Evolutionary conservation across 352 stramenopile species (phyloP), one percentile per base, ranked within the genome.

Genomic region (Pythium oligandrum): DNA sequence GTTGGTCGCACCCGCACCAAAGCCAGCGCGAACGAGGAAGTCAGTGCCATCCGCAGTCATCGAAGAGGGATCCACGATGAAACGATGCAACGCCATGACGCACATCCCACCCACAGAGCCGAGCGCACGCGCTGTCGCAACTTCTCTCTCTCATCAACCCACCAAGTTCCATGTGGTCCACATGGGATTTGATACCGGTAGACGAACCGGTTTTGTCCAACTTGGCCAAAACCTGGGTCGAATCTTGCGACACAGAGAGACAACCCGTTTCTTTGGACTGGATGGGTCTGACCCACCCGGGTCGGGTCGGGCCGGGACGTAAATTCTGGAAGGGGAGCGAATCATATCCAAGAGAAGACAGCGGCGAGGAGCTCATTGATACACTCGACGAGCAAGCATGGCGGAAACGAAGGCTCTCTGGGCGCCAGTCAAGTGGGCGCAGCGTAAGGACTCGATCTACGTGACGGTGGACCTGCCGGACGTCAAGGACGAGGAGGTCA

Each of bases 381-480:
- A 26, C 12, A 57, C 40, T 8, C 31, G 26, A 48, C 32, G 10
- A n/a, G 26, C 34, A 26, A 59, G 4, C 11, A 63, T 51, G 50
- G 34, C 53, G 2, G 48, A 57, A 35, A 40, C 60, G 26, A 87
- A 86, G 49, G 64, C 78, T 59, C 57, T 94, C 52, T 91, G 81
- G 74, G 87, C 90, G 53, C 90, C 91, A 5, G 86, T 98, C 43
- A 97, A 98, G 75, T 99, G 95, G 93, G 96, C 96, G 48, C 96
- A 99, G 71, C 86, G 95, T 72, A 97, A 93, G 54, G 93, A 98
- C 63, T 94, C 93, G 58, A 56, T 99, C 30, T 99, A 98, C 64
- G 81, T 99, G 59, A 99, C 96, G 1, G 96, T 99, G 61, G 89
- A 97, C 66, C 70, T 99, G 34, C 74, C 89, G 60, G 96, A 98